Evolutionary conservation across 257 asterid species (phyloP), one percentile per base, ranked within the genome.

Genomic region (Ehretia macrophylla): DNA sequence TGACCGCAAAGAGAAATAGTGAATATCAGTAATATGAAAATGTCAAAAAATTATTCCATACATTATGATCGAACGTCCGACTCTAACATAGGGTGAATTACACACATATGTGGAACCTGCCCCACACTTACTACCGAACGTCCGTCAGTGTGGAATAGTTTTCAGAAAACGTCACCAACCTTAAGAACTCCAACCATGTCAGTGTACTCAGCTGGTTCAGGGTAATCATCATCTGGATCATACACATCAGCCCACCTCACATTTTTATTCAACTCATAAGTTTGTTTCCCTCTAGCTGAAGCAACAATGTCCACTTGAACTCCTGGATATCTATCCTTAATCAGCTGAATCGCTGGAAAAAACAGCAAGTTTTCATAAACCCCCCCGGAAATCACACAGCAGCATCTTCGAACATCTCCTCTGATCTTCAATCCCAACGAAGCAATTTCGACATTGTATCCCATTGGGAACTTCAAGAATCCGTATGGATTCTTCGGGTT

Each of bases 391-490:
- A 90, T 52, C 16, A 87, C 75, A 38, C 96, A 90, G 55, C 93
- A 90, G 38, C 96, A 90, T 60, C 97, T 56, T 72, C 97, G n/a
- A 20, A 89, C 95, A 65, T 89, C 95, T 14, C 95, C 95, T 46
- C 95, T 61, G 17, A 90, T 65, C 75, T 84, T 90, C 69, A 76
- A 55, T 9, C 88, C 92, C 57, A 90, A 14, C 0, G 97, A 90
- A 51, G 97, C 95, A 8, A 90, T 27, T 75, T 90, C 95, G 16
- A 87, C 95, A 0, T 68, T 54, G 66, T 62, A 90, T 1, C 97
- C 97, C 73, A 44, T 60, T 0, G 95, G 96, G 48, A 90, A 87
- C 74, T 90, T 90, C 63, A 90, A 82, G 60, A 90, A 87, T 10
- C 97, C 97, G 37, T 87, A 86, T 0, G 97, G 85, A 60, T 81